Evolutionary conservation across 176 grass and related monocot genomes (phyloP), one percentile per base, ranked within the genome.

Genomic region (Musa acuminata): DNA sequence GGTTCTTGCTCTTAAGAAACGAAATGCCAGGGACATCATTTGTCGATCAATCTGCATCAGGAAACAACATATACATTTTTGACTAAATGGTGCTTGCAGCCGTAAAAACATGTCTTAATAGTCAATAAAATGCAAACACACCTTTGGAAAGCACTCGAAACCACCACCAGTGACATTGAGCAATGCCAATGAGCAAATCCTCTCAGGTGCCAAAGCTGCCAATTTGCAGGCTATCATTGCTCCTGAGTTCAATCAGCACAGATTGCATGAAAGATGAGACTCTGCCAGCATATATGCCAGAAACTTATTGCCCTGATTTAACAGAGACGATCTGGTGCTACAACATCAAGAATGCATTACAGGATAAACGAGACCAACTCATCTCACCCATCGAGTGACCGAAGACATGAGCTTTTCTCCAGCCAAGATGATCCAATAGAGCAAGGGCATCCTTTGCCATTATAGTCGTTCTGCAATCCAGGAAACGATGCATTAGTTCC

Each of bases 301-400:
- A 25, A 64, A 64, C 11, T 4, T 20, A 26, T 14, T 51, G 49
- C 29, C 29, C 29, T 19, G 1, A 11, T n/a, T 8, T 10, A 3
- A 14, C 19, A 35, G 29, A 35, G 29, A 35, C 29, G 29, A 35
- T 26, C 25, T 26, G 25, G 25, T 26, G 25, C 25, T 26, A 26
- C 25, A 26, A 26, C 25, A 26, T 26, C 25, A 26, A 35, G 29
- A 35, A 35, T 35, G 29, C 3, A 35, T 4, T 4, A 35, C 3
- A 35, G 29, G 29, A 35, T 35, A 35, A 35, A 35, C 3, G 29
- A 35, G 29, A 35, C 29, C 43, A 51, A 48, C 7, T 49, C 5
- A 13, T 55, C 82, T 85, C 59, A 93, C 90, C 90, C 90, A 93
- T 93, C 49, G 87, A 93, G 75, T 93, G 90, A 11, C 90, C 87